phyloP scores from a whole-genome alignment of 495 filamentous ascomycete genomes.

The Xylaria telfairii region DNA sequence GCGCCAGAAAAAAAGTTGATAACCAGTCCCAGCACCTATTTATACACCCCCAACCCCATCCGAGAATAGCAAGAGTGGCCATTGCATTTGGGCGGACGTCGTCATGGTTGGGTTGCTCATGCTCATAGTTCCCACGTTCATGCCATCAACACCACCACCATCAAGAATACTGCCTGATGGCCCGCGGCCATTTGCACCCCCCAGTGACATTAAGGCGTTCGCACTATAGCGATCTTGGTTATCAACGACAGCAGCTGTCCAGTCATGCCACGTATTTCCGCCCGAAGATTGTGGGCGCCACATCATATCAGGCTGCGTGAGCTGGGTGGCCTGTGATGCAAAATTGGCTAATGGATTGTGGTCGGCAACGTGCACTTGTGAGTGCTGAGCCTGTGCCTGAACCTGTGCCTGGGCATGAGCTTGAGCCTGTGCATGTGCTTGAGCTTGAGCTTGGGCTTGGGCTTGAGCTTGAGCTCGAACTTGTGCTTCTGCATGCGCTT shows the following conservation, averaged over 20 bases:
- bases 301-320: slow-evolving; percentile 38
- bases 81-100: slow-evolving; percentile 35
- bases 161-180: slow-evolving; percentile 31
- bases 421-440: slow-evolving; percentile 33
- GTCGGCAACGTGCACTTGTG: slow-evolving; percentile 32
- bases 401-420: slow-evolving; percentile 35
- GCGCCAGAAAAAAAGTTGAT: neutral
- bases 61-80: slow-evolving; percentile 39
- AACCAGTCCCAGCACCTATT: neutral
- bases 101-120: slow-evolving; percentile 33
- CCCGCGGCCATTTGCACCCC: slow-evolving; percentile 32
- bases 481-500: slow-evolving; percentile 27
- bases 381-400: slow-evolving; percentile 34
- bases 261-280: slow-evolving; percentile 55
- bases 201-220: slow-evolving; percentile 49
- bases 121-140: slow-evolving; percentile 29
- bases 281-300: slow-evolving; percentile 40
- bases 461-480: slow-evolving; percentile 33
- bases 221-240: slow-evolving; percentile 54
- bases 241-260: slow-evolving; percentile 54
- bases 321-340: slow-evolving; percentile 36
- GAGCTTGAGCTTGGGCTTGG: slow-evolving; percentile 27
- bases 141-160: slow-evolving; percentile 20
- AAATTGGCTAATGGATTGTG: slow-evolving; percentile 38
- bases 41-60: slow-evolving; percentile 39